Conservation (phyloP, 208 protist species). For the Crithidia fasciculata region DNA sequence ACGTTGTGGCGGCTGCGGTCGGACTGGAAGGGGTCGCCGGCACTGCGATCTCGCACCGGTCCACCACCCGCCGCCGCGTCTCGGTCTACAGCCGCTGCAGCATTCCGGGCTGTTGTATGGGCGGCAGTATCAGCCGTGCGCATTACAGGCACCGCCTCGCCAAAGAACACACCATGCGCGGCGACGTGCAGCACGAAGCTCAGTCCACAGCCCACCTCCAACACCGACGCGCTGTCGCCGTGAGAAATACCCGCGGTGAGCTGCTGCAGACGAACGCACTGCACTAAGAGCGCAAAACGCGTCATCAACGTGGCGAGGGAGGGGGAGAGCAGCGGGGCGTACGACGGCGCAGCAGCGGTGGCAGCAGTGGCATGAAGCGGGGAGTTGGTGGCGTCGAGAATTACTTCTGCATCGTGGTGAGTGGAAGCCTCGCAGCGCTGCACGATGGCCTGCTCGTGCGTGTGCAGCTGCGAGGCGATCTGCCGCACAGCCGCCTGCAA, state of each 20-base stretch:
- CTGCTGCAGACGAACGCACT: slow-evolving; percentile 14
- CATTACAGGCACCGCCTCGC: slow-evolving; percentile 10
- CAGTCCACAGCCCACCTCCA: neutral
- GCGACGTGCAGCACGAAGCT: slow-evolving; percentile 14
- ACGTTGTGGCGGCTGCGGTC: neutral
- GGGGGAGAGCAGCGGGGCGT: neutral
- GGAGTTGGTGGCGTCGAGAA: neutral
- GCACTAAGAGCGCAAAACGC: slow-evolving; percentile 13
- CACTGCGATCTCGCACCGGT: neutral
- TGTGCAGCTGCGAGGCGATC: slow-evolving; percentile 16
- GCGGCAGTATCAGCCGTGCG: neutral
- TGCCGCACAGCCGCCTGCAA: slow-evolving; percentile 12
- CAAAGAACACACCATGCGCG: slow-evolving; percentile 20
- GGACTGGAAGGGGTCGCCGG: neutral
- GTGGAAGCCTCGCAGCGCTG: neutral
- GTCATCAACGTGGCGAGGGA: slow-evolving; percentile 16
- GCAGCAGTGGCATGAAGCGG: neutral
- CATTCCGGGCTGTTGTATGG: neutral
- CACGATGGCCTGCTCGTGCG: slow-evolving; percentile 29
- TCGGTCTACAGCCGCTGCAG: too few species aligned
- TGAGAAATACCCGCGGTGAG: neutral
- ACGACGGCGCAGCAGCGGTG: neutral
- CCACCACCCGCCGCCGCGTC: neutral
- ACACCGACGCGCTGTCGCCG: slow-evolving; percentile 14
- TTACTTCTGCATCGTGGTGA: neutral